Evolutionary conservation across 163 green algal species (phyloP).

Genomic region (Trebouxiophyceae sp.): DNA sequence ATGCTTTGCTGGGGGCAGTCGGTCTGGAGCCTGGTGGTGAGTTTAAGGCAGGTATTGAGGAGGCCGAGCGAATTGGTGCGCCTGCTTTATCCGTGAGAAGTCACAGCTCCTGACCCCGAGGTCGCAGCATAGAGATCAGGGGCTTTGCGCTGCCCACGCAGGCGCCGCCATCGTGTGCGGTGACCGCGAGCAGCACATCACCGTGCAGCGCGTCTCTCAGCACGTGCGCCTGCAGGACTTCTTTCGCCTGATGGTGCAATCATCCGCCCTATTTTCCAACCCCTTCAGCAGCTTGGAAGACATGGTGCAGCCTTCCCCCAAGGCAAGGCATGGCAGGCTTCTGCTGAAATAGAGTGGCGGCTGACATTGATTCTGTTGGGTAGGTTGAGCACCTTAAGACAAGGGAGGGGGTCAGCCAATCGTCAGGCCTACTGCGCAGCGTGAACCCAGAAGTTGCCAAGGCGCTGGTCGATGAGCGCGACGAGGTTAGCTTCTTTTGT

Average conservation of each 20-base stretch:
- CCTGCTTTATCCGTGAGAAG: neutral
- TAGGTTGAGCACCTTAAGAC: conserved; percentile 38
- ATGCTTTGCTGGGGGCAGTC: conserved; percentile 22
- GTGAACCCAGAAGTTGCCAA: conserved; percentile 31
- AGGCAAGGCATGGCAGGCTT: too few species aligned
- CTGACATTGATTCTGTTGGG: too few species aligned
- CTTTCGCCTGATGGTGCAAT: too few species aligned
- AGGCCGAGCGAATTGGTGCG: conserved; percentile 22
- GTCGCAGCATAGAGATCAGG: too few species aligned
- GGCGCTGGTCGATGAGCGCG: conserved; percentile 30
- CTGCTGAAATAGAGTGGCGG: too few species aligned
- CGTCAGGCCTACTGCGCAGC: conserved; percentile 21
- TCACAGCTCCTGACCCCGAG: too few species aligned
- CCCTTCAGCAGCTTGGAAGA: too few species aligned
- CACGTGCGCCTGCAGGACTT: too few species aligned
- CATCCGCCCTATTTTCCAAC: too few species aligned
- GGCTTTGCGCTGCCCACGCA: too few species aligned
- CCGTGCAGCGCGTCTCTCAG: conserved; percentile 18
- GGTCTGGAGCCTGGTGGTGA: conserved; percentile 41
- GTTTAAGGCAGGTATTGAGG: conserved; percentile 43
- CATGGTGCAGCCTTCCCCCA: too few species aligned
- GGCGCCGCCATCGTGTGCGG: conserved; percentile 20
- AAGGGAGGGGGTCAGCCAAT: conserved; percentile 9
- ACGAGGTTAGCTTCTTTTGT: conserved; percentile 13
- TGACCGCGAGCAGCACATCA: conserved; percentile 23